These are phyloP conservation scores for Mycosphaerella arachidis DNA, from an alignment of 2,329 filamentous ascomycete genomes.

Conservation along the genomic window DNA sequence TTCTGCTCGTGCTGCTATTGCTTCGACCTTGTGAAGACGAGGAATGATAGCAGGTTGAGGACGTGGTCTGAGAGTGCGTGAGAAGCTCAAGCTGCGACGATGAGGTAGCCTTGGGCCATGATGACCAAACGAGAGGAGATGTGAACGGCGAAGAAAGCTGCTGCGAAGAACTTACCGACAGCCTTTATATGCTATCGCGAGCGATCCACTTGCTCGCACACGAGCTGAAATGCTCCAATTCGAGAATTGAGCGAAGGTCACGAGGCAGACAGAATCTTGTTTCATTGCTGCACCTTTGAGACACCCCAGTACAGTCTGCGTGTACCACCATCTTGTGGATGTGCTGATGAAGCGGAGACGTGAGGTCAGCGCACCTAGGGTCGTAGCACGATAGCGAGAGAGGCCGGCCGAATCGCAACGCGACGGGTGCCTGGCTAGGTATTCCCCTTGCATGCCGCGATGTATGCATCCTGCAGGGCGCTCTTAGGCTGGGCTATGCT, in stretches of 20 bases:
- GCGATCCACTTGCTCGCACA: background rate
- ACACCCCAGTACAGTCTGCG: background rate
- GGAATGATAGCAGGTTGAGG: constrained; percentile 4
- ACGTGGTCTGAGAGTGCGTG: constrained; percentile 1
- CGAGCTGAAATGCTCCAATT: background rate
- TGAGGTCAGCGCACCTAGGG: background rate
- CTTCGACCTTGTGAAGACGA: constrained; percentile 3
- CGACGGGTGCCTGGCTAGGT: background rate
- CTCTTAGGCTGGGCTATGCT: background rate
- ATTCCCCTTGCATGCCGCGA: background rate
- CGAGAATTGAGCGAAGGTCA: too few relatives aligned
- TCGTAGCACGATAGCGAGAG: background rate
- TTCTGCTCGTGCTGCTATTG: constrained; percentile 8
- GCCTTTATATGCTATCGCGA: background rate
- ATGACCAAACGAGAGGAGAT: background rate
- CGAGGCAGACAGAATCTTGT: too few relatives aligned
- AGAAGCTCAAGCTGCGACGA: background rate
- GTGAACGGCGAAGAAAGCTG: background rate
- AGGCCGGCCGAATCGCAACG: background rate
- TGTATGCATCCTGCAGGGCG: background rate
- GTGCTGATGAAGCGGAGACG: background rate
- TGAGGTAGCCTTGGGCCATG: constrained; percentile 1
- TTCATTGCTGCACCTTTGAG: background rate
- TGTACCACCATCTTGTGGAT: background rate
- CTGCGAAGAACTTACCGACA: background rate